Evolutionary conservation across 2,329 filamentous ascomycete species (phyloP).

Genomic region (Fusarium euwallaceae): DNA sequence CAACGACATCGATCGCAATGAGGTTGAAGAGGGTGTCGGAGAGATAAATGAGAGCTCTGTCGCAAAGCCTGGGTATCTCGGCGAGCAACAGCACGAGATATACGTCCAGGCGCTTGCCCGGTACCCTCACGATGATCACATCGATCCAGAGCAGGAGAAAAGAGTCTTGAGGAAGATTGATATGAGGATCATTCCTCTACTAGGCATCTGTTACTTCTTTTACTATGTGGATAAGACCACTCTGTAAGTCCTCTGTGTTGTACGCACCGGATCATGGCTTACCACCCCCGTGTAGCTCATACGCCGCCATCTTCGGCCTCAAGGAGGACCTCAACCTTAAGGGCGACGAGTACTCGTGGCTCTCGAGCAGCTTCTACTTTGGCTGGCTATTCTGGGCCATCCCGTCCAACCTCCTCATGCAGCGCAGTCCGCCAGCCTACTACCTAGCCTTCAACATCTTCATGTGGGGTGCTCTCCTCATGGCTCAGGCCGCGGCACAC

Average conservation of each 20-base stretch:
- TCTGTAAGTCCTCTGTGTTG: conserved; percentile 43
- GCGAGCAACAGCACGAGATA: conserved; percentile 42
- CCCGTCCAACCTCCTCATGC: conserved; percentile 50
- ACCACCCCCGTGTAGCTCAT: conserved; percentile 54
- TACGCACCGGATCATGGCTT: not conserved
- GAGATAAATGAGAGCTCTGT: conserved; percentile 9
- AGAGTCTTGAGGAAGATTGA: conserved; percentile 55
- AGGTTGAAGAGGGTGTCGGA: conserved; percentile 9
- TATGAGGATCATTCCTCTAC: conserved; percentile 52
- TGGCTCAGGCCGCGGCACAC: conserved; percentile 65
- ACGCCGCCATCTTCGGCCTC: conserved; percentile 76
- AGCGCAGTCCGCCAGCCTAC: conserved; percentile 51
- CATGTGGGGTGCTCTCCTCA: conserved; percentile 64
- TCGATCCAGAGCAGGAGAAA: conserved; percentile 51
- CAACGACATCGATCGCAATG: not conserved
- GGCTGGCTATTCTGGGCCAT: conserved; percentile 56
- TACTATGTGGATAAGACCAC: conserved; percentile 64
- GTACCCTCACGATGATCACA: conserved; percentile 54
- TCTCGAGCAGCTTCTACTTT: conserved; percentile 54
- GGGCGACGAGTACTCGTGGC: conserved; percentile 68
- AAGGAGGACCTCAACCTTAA: conserved; percentile 68
- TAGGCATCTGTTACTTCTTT: conserved; percentile 58
- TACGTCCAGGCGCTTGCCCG: conserved; percentile 53
- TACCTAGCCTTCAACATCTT: conserved; percentile 64
- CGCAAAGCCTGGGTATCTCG: not conserved